Percentiles rank a stretch among this genome's conserved stretches.
Evolutionary conservation across 2,329 filamentous ascomycete genomes (phyloP).

Genomic region (Neonectria ditissima): DNA sequence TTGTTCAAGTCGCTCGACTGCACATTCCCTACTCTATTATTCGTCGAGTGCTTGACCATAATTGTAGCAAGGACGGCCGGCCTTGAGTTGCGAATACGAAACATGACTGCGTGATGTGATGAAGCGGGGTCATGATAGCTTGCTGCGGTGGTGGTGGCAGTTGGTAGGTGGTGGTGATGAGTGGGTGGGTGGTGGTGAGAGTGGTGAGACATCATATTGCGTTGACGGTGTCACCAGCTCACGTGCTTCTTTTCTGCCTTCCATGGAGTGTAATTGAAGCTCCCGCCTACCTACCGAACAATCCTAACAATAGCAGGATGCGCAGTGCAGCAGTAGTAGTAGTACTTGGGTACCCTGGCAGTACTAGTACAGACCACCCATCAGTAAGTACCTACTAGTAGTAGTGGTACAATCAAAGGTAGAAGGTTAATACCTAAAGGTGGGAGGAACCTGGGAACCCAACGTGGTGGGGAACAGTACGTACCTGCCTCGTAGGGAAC

Average conservation of each 20-base stretch:
- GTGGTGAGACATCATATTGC: slow-evolving; percentile 4
- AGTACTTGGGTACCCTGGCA: no score
- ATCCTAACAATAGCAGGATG: no score
- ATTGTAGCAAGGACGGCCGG: not conserved
- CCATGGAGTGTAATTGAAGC: no score
- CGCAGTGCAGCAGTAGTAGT: no score
- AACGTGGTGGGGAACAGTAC: slow-evolving; percentile 23
- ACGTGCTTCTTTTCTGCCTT: slow-evolving; percentile 18
- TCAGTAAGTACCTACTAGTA: no score
- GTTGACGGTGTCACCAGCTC: slow-evolving; percentile 14
- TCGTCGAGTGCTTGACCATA: not conserved
- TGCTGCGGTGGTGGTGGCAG: slow-evolving; percentile 4
- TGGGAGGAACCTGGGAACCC: slow-evolving; percentile 8
- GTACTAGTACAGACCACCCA: no score
- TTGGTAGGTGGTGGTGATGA: slow-evolving; percentile 10
- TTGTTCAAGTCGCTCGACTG: not conserved
- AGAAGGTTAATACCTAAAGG: slow-evolving; percentile 1
- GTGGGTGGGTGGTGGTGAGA: slow-evolving; percentile 23
- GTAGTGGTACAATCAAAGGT: not conserved
- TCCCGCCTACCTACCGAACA: no score
- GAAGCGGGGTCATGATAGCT: slow-evolving; percentile 21
- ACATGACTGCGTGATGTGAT: slow-evolving; percentile 18
- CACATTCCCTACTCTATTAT: not conserved
- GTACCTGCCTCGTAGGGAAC: slow-evolving; percentile 30
- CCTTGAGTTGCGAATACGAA: slow-evolving; percentile 22